Evolutionary conservation across 495 filamentous ascomycete species (phyloP).

Genomic region (Lasiosphaeria ovina): DNA sequence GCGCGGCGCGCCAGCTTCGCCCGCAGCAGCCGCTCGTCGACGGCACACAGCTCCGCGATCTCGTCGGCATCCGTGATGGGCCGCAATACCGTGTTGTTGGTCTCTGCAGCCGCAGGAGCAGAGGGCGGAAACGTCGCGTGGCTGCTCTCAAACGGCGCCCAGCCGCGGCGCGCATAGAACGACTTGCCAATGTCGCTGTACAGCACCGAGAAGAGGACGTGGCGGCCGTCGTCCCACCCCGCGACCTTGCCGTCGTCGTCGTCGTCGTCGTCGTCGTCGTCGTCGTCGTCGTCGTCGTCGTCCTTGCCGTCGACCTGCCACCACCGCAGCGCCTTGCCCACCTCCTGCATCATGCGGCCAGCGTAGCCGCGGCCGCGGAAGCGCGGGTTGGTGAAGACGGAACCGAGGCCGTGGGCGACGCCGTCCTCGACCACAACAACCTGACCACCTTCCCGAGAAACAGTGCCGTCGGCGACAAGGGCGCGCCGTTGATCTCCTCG

Average conservation of each 20-base stretch:
- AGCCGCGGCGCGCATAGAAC: conserved; percentile 84
- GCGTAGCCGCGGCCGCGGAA: conserved; percentile 79
- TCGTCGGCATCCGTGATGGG: conserved; percentile 50
- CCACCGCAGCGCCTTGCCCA: conserved; percentile 34
- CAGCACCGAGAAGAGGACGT: conserved; percentile 64
- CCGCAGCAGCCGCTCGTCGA: conserved; percentile 54
- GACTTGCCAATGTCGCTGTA: conserved; percentile 94
- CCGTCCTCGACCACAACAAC: conserved; percentile 44
- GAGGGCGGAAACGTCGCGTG: conserved; percentile 62
- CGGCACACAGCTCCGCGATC: conserved; percentile 53
- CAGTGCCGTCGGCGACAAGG: conserved; percentile 31
- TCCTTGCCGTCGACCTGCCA: conserved; percentile 31
- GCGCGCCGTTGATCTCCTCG: too few relatives aligned
- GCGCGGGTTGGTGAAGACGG: conserved; percentile 76
- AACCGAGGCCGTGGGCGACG: conserved; percentile 76
- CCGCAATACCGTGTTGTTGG: conserved; percentile 23
- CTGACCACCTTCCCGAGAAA: background rate
- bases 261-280: too few relatives aligned
- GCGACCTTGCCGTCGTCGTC: conserved; percentile 26
- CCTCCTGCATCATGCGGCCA: conserved; percentile 54
- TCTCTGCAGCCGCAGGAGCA: conserved; percentile 25
- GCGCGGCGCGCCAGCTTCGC: conserved; percentile 35
- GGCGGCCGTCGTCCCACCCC: conserved; percentile 32
- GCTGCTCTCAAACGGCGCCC: conserved; percentile 67
- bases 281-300: too few relatives aligned